phyloP scores from a whole-genome alignment of 2,329 filamentous ascomycete genomes.

The Fusarium illudens region DNA sequence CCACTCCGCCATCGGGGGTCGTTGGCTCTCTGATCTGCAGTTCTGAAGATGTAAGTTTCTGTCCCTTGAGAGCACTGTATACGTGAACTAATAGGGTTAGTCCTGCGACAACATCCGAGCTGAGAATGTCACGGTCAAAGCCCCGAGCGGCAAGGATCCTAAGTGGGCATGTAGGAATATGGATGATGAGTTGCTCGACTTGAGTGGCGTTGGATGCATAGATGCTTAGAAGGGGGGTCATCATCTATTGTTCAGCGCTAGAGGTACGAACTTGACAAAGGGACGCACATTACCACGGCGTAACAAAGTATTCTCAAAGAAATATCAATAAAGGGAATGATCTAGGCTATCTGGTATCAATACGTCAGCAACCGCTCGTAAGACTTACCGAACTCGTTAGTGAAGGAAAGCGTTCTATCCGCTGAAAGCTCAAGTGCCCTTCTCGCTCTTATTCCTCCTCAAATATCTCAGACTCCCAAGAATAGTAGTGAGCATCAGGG shows the following conservation, averaged over 20 bases:
- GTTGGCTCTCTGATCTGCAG: conserved; percentile 39
- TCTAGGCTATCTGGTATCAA: background rate
- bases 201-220: conserved; percentile 11
- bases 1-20: no score
- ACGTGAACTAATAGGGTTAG: conserved; percentile 2
- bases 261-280: no score
- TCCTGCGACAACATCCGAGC: conserved; percentile 57
- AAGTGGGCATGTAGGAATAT: conserved; percentile 55
- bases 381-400: no score
- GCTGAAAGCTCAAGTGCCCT: no score
- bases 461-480: background rate
- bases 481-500: no score
- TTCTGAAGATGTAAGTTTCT: conserved; percentile 30
- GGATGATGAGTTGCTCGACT: conserved; percentile 10
- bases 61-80: background rate
- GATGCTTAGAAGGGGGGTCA: background rate
- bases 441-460: background rate
- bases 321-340: background rate
- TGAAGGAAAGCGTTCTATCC: no score
- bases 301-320: background rate
- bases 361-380: background rate
- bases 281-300: no score
- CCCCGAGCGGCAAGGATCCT: conserved; percentile 55
- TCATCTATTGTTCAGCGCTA: no score
- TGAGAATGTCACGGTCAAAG: conserved; percentile 55